Conservation (phyloP, 2,329 filamentous ascomycete species). For the Aspergillus carbonarius region DNA sequence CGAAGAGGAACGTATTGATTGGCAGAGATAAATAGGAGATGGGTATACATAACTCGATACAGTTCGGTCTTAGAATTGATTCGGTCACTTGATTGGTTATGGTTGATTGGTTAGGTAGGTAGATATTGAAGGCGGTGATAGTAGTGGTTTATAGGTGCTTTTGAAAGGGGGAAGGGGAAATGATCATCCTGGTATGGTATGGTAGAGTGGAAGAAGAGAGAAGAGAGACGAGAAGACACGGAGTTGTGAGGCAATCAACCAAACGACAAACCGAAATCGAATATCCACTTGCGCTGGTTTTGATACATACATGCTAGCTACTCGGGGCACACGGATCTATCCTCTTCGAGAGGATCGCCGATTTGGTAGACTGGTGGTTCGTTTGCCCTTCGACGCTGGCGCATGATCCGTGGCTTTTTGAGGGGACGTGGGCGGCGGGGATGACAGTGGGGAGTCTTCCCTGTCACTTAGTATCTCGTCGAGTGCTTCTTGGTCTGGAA, state of each 20-base stretch:
- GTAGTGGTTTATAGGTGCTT: too few relatives aligned
- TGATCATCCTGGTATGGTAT: too few relatives aligned
- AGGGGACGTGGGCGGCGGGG: constrained; percentile 10
- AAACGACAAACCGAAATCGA: background rate
- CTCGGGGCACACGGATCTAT: constrained; percentile 1
- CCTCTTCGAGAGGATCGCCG: constrained; percentile 22
- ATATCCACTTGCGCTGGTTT: background rate
- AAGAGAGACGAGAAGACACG: background rate
- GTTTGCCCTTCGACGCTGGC: constrained; percentile 10
- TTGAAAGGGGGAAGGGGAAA: background rate
- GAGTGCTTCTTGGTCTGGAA: constrained; percentile 1
- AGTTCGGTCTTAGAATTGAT: too few relatives aligned
- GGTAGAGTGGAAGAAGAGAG: background rate
- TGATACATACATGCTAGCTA: constrained; percentile 3
- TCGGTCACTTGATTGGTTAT: background rate
- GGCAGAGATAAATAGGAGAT: background rate
- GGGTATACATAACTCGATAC: constrained; percentile 7
- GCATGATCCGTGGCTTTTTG: constrained; percentile 7
- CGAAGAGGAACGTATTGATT: background rate
- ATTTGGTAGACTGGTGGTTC: constrained; percentile 16
- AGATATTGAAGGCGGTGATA: too few relatives aligned
- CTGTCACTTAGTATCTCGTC: constrained; percentile 1
- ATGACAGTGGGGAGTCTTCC: constrained; percentile 8
- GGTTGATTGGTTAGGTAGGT: background rate
- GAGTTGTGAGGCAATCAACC: background rate